A percentile compares a stretch with the other conserved stretches of the same genome.
phyloP scores from a whole-genome alignment of 345 rosid species.

The Eutrema yunnanense region DNA sequence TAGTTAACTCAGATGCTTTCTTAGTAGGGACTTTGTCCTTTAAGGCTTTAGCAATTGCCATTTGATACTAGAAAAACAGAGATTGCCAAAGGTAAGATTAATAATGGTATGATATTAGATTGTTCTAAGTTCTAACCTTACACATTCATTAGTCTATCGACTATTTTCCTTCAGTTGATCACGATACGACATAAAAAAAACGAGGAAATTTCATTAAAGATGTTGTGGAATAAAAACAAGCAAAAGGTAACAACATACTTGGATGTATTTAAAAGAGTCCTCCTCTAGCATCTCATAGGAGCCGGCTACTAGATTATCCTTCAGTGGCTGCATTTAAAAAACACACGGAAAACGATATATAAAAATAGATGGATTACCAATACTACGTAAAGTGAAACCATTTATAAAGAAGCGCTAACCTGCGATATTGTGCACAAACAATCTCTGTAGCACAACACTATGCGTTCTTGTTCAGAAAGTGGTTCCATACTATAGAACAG shows the following conservation, averaged over 20 bases:
- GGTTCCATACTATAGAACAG: conserved; percentile 70
- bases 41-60: conserved; percentile 71
- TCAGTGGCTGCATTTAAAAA: conserved; percentile 53
- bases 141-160: background rate
- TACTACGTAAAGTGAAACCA: background rate
- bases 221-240: background rate
- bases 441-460: conserved; percentile 63
- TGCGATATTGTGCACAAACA: conserved; percentile 69
- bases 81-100: background rate
- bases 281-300: conserved; percentile 73
- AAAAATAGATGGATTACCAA: background rate
- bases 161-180: too few species aligned
- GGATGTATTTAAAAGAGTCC: conserved; percentile 62
- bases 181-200: too few species aligned
- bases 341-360: background rate
- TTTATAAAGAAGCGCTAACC: conserved; percentile 39
- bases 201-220: background rate
- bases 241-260: conserved; percentile 36
- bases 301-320: conserved; percentile 77
- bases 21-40: conserved; percentile 62
- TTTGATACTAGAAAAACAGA: conserved; percentile 55
- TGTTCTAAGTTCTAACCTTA: background rate
- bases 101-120: background rate
- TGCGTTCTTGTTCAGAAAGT: conserved; percentile 62
- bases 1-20: conserved; percentile 40